Evolutionary conservation across 2,329 filamentous ascomycete genomes (phyloP).

Genomic region (Teratosphaeria nubilosa): DNA sequence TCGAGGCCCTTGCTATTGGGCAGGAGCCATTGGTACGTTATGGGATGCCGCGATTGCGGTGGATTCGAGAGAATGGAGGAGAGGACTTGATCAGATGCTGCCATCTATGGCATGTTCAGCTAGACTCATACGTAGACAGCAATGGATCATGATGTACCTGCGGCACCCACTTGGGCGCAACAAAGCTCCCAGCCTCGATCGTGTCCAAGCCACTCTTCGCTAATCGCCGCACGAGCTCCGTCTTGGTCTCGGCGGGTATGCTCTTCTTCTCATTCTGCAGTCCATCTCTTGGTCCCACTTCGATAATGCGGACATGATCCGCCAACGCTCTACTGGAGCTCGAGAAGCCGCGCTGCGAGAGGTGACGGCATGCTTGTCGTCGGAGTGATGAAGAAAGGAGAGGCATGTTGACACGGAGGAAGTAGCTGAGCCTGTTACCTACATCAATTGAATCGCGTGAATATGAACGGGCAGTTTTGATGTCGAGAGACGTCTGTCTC

Average conservation of each 20-base stretch:
- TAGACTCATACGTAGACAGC: not conserved
- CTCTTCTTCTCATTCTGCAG: conserved; percentile 71
- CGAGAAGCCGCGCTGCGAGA: conserved; percentile 16
- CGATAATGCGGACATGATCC: conserved; percentile 54
- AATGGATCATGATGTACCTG: conserved; percentile 44
- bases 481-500: not conserved
- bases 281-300: conserved; percentile 75
- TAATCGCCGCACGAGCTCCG: conserved; percentile 62
- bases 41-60: conserved; percentile 46
- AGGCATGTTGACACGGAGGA: conserved; percentile 1
- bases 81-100: conserved; percentile 65
- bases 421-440: not conserved
- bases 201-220: conserved; percentile 57
- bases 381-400: not conserved
- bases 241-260: conserved; percentile 62
- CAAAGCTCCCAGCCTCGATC: conserved; percentile 76
- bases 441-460: not conserved
- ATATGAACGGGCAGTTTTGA: not conserved
- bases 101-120: conserved; percentile 49
- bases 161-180: conserved; percentile 75
- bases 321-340: conserved; percentile 14
- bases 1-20: conserved; percentile 66
- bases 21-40: conserved; percentile 71
- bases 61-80: conserved; percentile 35
- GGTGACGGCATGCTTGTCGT: conserved; percentile 4